Conservation (phyloP, 2,329 filamentous ascomycete species). For the Metarhizium rileyi region DNA sequence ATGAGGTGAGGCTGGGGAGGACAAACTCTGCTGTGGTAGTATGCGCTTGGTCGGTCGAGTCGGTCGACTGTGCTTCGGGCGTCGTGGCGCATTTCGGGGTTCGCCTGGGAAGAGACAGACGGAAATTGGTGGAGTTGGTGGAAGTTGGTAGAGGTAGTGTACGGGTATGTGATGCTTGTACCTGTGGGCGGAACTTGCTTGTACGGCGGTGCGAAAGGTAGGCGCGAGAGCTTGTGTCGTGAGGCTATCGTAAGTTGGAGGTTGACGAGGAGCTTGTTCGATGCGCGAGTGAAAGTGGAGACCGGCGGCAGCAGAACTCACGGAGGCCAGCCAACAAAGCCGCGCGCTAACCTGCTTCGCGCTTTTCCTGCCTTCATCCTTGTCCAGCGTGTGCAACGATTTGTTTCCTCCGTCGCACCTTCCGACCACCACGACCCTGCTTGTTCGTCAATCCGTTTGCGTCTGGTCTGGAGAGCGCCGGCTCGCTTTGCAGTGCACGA, state of each 20-base stretch:
- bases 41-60: constrained; percentile 89
- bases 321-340: neutral
- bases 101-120: neutral
- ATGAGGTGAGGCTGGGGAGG: too few species aligned
- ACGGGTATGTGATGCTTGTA: neutral
- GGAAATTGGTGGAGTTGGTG: too few species aligned
- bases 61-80: constrained; percentile 72
- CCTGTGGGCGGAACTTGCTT: neutral
- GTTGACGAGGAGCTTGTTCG: too few species aligned
- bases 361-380: neutral
- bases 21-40: constrained; percentile 73
- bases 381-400: neutral
- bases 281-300: too few species aligned
- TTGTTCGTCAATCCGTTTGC: neutral
- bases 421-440: neutral
- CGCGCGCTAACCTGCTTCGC: neutral
- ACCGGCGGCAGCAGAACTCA: neutral
- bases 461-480: neutral
- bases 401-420: neutral
- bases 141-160: too few species aligned
- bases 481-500: neutral
- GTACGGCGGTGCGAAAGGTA: too few species aligned
- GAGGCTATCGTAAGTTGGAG: too few species aligned
- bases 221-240: too few species aligned
- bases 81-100: constrained; percentile 32